These are phyloP conservation scores for Vanderwaltozyma verrucispora DNA, from an alignment of 805 yeast species.

Conservation along the genomic window DNA sequence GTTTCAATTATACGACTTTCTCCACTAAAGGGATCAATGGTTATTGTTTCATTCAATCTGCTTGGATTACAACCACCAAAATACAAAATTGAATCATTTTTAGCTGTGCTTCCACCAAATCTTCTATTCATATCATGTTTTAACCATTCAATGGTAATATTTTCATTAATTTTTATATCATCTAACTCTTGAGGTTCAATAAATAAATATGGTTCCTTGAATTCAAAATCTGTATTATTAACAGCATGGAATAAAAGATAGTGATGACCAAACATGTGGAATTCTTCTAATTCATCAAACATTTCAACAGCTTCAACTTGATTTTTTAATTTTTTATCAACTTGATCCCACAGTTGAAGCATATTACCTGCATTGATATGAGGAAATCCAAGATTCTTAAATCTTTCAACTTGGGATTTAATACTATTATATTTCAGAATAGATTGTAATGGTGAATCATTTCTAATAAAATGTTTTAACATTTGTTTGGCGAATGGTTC, in stretches of 20 bases:
- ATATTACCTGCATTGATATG: conserved; percentile 44
- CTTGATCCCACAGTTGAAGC: conserved; percentile 47
- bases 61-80: conserved; percentile 31
- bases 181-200: background rate
- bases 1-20: conserved; percentile 4
- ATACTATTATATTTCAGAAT: conserved; percentile 46
- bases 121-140: conserved; percentile 9
- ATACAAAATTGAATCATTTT: conserved; percentile 12
- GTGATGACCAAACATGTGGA: conserved; percentile 64
- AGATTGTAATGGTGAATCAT: conserved; percentile 60
- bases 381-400: conserved; percentile 35
- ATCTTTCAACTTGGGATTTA: conserved; percentile 40
- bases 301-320: conserved; percentile 45
- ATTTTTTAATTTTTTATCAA: conserved; percentile 31
- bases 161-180: background rate
- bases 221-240: conserved; percentile 21
- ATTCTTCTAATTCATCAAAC: conserved; percentile 82
- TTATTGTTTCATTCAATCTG: conserved; percentile 16
- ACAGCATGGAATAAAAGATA: conserved; percentile 60
- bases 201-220: conserved; percentile 4
- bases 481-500: conserved; percentile 68
- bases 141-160: background rate
- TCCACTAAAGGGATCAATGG: conserved; percentile 2
- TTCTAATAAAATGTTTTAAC: conserved; percentile 58
- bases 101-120: conserved; percentile 16